Base-by-base conservation (phyloP, 2,329 filamentous ascomycete genomes). In the Microsporum canis region DNA sequence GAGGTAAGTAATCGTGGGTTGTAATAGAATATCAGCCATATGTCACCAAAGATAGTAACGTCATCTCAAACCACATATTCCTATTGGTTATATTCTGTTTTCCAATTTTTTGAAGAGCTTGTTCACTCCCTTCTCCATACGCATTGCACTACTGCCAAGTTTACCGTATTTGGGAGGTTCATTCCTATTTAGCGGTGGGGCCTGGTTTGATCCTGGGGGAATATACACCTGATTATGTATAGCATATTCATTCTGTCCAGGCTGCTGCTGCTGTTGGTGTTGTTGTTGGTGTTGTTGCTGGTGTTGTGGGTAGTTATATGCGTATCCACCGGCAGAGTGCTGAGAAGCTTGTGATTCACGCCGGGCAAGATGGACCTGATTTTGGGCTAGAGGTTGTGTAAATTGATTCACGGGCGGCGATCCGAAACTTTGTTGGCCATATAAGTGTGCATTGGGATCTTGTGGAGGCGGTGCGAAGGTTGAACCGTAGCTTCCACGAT, bases 161-260 rank as follows among this genome's bases (percentile, higher is more conserved):
- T 61, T 62, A 10, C 63, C 59, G 7, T 31, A 43, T 27, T 43
- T 57, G 10, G 34, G 17, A 31, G 51, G 31, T 7, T 55, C 33
- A 23, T 36, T 55, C n/a, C 31, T 55, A 6, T 34, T 23, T 36
- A 7, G 51, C 31, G 31, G 51, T 36, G 51, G 51, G 31, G 51
- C 2, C 12, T 55, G 65, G 63, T 79, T 77, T 14, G 69, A 68
- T 59, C 77, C 74, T 0, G 77, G 78, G 0, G 77, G 77, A 57
- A 74, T 68, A 61, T 79, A 79, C 12, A 78, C 66, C 63, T 79
- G 78, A 45, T 67, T 73, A 65, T 80, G 78, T 7, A 79, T 67
- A 62, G 76, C 72, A 61, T 78, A 79, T 1, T 64, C 61, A 65
- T 71, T 63, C 59, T 62, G 5, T 63, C 63, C n/a, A 62, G 63